These are phyloP conservation scores for Limnanthes douglasii DNA, from an alignment of 345 rosid genomes.

Conservation along the genomic window DNA sequence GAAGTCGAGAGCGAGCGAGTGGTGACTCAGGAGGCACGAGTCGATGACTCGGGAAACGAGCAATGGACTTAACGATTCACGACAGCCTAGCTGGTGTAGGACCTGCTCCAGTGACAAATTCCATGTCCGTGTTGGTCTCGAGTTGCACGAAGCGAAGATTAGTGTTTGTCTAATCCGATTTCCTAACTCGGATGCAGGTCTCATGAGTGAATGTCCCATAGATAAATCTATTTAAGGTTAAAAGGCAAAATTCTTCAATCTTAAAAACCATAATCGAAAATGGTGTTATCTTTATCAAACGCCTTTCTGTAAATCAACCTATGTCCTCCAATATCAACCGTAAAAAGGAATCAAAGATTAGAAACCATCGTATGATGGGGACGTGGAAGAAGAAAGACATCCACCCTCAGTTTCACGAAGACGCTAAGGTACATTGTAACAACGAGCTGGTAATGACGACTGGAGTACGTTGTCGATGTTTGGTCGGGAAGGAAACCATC, in stretches of 20 bases:
- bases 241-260: no score
- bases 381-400: slow-evolving; percentile 75
- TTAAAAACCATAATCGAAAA: no score
- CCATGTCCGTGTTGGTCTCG: slow-evolving; percentile 40
- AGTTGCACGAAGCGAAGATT: slow-evolving; percentile 25
- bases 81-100: slow-evolving; percentile 42
- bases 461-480: slow-evolving; percentile 81
- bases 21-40: slow-evolving; percentile 47
- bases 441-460: slow-evolving; percentile 93
- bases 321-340: slow-evolving; percentile 17
- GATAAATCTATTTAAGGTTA: no score
- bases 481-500: slow-evolving; percentile 99
- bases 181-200: slow-evolving; percentile 34
- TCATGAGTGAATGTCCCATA: no score
- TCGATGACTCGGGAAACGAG: slow-evolving; percentile 73
- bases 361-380: slow-evolving; percentile 11
- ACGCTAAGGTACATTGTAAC: slow-evolving; percentile 79
- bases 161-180: slow-evolving; percentile 49
- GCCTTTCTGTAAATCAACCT: slow-evolving; percentile 52
- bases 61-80: slow-evolving; percentile 32
- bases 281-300: slow-evolving; percentile 52
- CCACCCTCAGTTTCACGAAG: slow-evolving; percentile 64
- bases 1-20: slow-evolving; percentile 75
- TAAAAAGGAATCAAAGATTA: slow-evolving; percentile 26
- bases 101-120: slow-evolving; percentile 41